Evolutionary conservation across 345 rosid species (phyloP).

Genomic region (Angophora floribunda): DNA sequence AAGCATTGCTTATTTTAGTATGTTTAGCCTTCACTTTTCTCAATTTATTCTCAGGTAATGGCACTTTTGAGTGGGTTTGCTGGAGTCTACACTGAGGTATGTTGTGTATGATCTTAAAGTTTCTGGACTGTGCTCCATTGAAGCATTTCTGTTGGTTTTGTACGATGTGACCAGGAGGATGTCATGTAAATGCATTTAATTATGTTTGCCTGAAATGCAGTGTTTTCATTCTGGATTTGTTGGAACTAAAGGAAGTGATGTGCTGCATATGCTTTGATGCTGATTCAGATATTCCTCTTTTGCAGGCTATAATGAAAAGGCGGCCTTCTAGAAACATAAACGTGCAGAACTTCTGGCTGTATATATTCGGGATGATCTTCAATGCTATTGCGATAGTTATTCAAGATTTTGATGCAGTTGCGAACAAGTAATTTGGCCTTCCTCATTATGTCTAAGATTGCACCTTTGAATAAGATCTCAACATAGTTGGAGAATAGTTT

Average conservation of each 20-base stretch:
- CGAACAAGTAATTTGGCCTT: slow-evolving; percentile 53
- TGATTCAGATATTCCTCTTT: not conserved
- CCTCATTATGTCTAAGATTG: not conserved
- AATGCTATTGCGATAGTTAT: slow-evolving; percentile 82
- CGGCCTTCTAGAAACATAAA: slow-evolving; percentile 91
- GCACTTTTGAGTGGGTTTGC: slow-evolving; percentile 97
- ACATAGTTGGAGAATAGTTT: not conserved
- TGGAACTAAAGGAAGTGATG: not conserved
- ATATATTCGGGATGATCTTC: slow-evolving; percentile 91
- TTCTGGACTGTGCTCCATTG: not conserved
- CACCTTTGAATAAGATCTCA: not conserved
- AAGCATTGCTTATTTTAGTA: not conserved
- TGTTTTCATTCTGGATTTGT: not conserved
- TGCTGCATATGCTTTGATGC: not conserved
- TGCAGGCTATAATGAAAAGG: slow-evolving; percentile 90
- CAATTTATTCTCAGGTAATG: slow-evolving; percentile 51
- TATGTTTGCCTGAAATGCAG: not conserved
- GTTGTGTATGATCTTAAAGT: not conserved
- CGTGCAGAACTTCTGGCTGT: slow-evolving; percentile 95
- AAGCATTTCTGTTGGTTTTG: not conserved
- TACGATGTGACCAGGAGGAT: not conserved
- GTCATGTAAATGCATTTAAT: not conserved
- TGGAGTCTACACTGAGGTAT: slow-evolving; percentile 95
- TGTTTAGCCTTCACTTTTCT: not conserved
- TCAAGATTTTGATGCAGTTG: slow-evolving; percentile 91